A percentile compares a stretch with the other conserved stretches of the same genome.
phyloP scores from a whole-genome alignment of 2,329 filamentous ascomycete species.

The Xylariaceae sp. region DNA sequence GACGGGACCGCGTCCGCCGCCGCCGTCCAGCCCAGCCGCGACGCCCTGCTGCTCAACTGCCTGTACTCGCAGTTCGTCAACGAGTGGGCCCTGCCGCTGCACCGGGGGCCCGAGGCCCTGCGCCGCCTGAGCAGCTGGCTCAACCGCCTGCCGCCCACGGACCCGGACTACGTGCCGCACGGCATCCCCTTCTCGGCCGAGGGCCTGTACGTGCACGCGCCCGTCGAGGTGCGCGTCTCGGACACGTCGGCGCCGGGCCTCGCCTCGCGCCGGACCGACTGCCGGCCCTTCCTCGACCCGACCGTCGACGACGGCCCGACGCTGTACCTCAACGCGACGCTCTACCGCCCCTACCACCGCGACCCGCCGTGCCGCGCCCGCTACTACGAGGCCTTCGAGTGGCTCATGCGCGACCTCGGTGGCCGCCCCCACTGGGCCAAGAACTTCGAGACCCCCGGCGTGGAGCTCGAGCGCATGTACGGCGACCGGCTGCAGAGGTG shows the following conservation, averaged over 20 bases:
- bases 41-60: conserved; percentile 90
- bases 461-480: conserved; percentile 61
- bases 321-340: conserved; percentile 81
- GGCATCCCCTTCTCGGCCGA: conserved; percentile 74
- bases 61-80: conserved; percentile 98
- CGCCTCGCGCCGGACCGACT: conserved; percentile 9
- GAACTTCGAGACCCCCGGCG: conserved; percentile 62
- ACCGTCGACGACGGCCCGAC: conserved; percentile 62
- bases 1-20: conserved; percentile 56
- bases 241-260: conserved; percentile 45
- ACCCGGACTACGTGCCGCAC: conserved; percentile 56
- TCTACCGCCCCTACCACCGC: conserved; percentile 73
- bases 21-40: conserved; percentile 73
- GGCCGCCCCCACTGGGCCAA: conserved; percentile 88
- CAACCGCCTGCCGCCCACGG: conserved; percentile 52
- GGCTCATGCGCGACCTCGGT: conserved; percentile 78
- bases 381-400: conserved; percentile 88
- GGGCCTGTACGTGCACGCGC: conserved; percentile 78
- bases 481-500: conserved; percentile 59
- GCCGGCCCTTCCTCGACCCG: conserved; percentile 56
- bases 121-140: conserved; percentile 80
- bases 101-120: conserved; percentile 81
- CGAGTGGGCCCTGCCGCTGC: conserved; percentile 89
- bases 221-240: conserved; percentile 81
- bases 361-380: conserved; percentile 69